Conservation (phyloP, 768 basidiomycete species). For the Suillus luteus region DNA sequence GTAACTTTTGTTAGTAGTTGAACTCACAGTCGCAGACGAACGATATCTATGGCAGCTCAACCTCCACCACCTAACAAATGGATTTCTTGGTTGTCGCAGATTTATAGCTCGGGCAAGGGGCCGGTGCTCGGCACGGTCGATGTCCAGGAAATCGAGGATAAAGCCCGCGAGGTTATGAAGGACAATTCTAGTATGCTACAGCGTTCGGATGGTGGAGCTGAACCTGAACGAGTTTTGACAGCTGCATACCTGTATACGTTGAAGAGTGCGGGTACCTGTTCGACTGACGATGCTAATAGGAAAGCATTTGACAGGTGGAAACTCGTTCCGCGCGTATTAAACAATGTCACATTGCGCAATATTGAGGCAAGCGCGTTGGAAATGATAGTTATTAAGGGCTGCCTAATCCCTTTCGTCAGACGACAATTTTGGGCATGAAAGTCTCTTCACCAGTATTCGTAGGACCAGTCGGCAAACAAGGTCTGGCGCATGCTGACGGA, state of each 20-base stretch:
- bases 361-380: slow-evolving; percentile 41
- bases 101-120: slow-evolving; percentile 25
- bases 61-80: slow-evolving; percentile 25
- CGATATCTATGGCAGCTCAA: background rate
- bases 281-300: slow-evolving; percentile 66
- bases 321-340: slow-evolving; percentile 58
- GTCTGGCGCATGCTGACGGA: slow-evolving; percentile 44
- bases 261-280: slow-evolving; percentile 67
- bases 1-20: background rate
- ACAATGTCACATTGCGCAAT: slow-evolving; percentile 50
- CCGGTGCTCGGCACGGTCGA: slow-evolving; percentile 56
- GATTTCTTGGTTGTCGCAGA: slow-evolving; percentile 23
- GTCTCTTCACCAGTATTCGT: slow-evolving; percentile 47
- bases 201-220: background rate
- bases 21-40: too few relatives aligned
- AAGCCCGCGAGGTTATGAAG: slow-evolving; percentile 62
- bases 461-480: slow-evolving; percentile 60
- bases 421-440: slow-evolving; percentile 56
- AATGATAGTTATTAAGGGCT: background rate
- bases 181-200: slow-evolving; percentile 48
- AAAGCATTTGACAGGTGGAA: slow-evolving; percentile 57
- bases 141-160: slow-evolving; percentile 63
- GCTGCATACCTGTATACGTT: slow-evolving; percentile 68
- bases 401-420: slow-evolving; percentile 38
- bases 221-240: slow-evolving; percentile 27